Evolutionary conservation across 257 asterid genomes (phyloP).

Genomic region (Fraxinus pennsylvanica): DNA sequence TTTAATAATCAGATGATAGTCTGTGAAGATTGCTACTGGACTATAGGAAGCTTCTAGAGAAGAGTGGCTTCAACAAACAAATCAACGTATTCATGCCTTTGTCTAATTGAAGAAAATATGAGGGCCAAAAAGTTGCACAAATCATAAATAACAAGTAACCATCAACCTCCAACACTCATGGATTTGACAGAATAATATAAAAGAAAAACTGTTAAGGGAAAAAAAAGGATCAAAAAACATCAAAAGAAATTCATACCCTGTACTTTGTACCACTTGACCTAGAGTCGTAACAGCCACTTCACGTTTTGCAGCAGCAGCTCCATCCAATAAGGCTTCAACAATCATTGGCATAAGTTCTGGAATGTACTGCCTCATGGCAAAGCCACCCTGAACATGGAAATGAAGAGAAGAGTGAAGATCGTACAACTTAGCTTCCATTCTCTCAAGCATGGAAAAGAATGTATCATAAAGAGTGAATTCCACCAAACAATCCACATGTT

Average conservation of each 20-base stretch:
- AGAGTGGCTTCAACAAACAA: not conserved
- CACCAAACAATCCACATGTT: constrained; percentile 13
- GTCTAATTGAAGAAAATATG: not conserved
- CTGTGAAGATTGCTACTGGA: not conserved
- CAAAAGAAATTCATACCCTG: constrained; percentile 65
- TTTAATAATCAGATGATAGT: not conserved
- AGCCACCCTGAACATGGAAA: constrained; percentile 75
- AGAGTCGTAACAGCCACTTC: constrained; percentile 98
- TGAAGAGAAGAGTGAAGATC: constrained; percentile 25
- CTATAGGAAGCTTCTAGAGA: not conserved
- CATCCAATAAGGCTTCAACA: constrained; percentile 91
- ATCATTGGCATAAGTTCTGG: constrained; percentile 96
- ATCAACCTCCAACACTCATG: constrained; percentile 10
- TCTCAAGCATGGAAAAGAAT: constrained; percentile 15
- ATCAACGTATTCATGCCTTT: not conserved
- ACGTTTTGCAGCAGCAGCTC: constrained; percentile 94
- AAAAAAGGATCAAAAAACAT: constrained; percentile 4
- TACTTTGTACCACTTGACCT: constrained; percentile 99
- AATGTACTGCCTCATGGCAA: constrained; percentile 94
- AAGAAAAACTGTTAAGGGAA: not conserved
- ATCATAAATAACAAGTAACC: constrained; percentile 19
- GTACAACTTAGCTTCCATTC: constrained; percentile 15
- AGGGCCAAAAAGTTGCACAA: constrained; percentile 7
- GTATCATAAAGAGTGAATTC: not conserved
- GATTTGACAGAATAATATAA: constrained; percentile 8